Base-by-base conservation (phyloP, 2,329 filamentous ascomycete species). In the Whalleya microplaca region DNA sequence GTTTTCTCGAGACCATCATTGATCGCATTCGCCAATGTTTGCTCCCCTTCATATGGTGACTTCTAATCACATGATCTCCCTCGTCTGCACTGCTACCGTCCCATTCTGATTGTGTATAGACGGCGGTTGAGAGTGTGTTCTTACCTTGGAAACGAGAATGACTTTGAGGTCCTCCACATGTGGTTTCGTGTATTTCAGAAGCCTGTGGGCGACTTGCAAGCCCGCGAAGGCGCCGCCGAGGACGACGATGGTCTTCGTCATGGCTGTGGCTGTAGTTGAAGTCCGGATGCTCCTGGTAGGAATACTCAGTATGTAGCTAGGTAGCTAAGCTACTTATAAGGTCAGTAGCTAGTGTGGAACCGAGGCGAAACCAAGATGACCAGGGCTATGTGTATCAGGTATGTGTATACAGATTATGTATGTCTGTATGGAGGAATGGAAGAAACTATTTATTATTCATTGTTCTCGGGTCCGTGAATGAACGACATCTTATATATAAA, bases 141-240 rank as follows among this genome's bases (percentile, higher is more conserved):
- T 65, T 71, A 83, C 82, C 75, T 83, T 82, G 51, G 81, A 81
- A 44, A 85, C 76, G 16, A 85, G 75, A 45, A 85, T 74, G 45
- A 85, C 80, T 62, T 82, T 82, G 41, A 83, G 64, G 45, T 82
- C 77, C 51, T 76, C 71, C 41, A 77, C 68, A 8, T 74, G 65
- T 41, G 74, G 75, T 44, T 70, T 72, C 1, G 78, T 78, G 63
- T 84, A 77, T 68, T 83, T 83, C 56, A 85, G 76, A 2, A 85
- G 74, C 20, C 78, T 76, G 63, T 85, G 83, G 23, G 82, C 78
- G 20, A 83, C 68, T 51, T 79, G 78, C 45, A 85, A 73, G 54
- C 82, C 83, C 48, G 75, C 82, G 43, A 79, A 80, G 48, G 82
- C 78, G 57, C 80, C 83, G 41, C 83, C 83, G 18, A 85, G 71